Evolutionary conservation across 106 monocot genomes (phyloP).

Genomic region (Apostasia shenzhenica): DNA sequence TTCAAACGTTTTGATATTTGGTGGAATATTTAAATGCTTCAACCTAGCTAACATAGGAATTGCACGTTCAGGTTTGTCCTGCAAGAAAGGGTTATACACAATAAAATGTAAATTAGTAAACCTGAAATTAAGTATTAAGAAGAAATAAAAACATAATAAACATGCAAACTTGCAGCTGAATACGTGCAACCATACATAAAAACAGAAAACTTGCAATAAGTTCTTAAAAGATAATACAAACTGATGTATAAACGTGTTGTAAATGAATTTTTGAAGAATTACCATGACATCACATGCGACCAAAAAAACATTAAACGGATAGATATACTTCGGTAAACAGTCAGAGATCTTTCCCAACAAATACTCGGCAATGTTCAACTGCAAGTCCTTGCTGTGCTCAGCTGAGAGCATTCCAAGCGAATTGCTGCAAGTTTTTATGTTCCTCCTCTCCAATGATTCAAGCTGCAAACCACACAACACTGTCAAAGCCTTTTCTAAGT

Average conservation of each 20-base stretch:
- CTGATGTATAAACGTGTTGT: background rate
- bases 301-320: constrained; percentile 61
- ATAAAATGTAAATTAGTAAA: background rate
- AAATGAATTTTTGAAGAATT: constrained; percentile 9
- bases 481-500: too few relatives aligned
- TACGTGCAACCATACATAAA: background rate
- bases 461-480: constrained; percentile 42
- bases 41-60: constrained; percentile 52
- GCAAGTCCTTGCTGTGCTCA: constrained; percentile 54
- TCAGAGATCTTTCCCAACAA: constrained; percentile 51
- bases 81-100: constrained; percentile 14
- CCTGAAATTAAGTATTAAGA: background rate
- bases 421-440: constrained; percentile 45
- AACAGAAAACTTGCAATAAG: background rate
- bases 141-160: background rate
- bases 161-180: background rate
- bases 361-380: constrained; percentile 63
- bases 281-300: constrained; percentile 61
- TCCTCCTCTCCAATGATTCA: constrained; percentile 50
- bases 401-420: constrained; percentile 64
- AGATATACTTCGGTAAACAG: constrained; percentile 39
- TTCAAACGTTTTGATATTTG: constrained; percentile 68
- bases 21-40: constrained; percentile 46
- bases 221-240: background rate
- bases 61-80: constrained; percentile 86